Evolutionary conservation across 1,139 yeast genomes (phyloP).

Genomic region (Yamadazyma triangularis): DNA sequence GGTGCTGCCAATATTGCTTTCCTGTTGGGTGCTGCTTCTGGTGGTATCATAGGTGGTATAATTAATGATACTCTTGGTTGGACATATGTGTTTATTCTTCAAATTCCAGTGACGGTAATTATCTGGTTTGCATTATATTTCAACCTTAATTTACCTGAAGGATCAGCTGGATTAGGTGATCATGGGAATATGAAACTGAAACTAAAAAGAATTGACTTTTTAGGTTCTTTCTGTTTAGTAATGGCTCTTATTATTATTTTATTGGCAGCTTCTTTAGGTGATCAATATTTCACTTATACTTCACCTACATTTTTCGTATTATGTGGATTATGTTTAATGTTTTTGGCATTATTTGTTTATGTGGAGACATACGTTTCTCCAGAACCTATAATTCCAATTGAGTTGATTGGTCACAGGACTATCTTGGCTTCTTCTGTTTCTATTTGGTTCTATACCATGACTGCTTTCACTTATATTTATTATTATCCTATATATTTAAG

Average conservation of each 20-base stretch:
- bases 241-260: slow-evolving; percentile 48
- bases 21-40: slow-evolving; percentile 50
- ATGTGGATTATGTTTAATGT: slow-evolving; percentile 14
- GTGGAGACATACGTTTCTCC: slow-evolving; percentile 52
- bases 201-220: slow-evolving; percentile 61
- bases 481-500: slow-evolving; percentile 64
- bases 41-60: slow-evolving; percentile 63
- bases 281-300: slow-evolving; percentile 45
- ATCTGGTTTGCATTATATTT: slow-evolving; percentile 40
- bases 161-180: slow-evolving; percentile 46
- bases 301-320: slow-evolving; percentile 30
- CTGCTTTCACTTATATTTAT: slow-evolving; percentile 50
- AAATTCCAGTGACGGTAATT: slow-evolving; percentile 57
- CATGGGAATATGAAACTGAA: slow-evolving; percentile 35
- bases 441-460: slow-evolving; percentile 62
- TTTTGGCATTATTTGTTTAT: slow-evolving; percentile 35
- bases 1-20: slow-evolving; percentile 49
- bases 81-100: slow-evolving; percentile 57
- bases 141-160: slow-evolving; percentile 42
- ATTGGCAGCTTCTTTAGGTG: slow-evolving; percentile 68
- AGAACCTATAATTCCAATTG: slow-evolving; percentile 68
- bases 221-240: slow-evolving; percentile 63
- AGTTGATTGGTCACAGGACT: slow-evolving; percentile 51
- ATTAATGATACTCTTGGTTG: slow-evolving; percentile 74
- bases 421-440: slow-evolving; percentile 62